Evolutionary conservation across 495 filamentous ascomycete species (phyloP).

Genomic region (Trypethelium eluteriae): DNA sequence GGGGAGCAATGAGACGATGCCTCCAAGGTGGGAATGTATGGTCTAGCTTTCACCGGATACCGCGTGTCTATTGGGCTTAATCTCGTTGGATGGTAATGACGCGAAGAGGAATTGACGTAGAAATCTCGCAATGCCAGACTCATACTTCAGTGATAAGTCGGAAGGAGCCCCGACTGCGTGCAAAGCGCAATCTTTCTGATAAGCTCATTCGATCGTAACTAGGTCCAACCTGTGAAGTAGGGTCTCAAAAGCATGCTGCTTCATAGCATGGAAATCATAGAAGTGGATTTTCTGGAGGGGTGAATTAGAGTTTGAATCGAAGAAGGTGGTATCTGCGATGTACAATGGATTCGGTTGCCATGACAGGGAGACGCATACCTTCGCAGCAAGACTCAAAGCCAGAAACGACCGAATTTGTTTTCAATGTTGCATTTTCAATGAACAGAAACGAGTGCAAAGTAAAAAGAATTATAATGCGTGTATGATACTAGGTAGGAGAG

Average conservation of each 20-base stretch:
- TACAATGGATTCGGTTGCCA: no score
- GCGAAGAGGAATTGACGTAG: background rate
- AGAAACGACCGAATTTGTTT: background rate
- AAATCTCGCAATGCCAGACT: background rate
- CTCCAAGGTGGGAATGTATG: background rate
- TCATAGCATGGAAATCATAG: background rate
- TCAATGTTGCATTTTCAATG: background rate
- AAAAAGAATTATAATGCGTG: background rate
- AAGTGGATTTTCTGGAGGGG: background rate
- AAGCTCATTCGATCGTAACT: background rate
- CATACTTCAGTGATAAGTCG: background rate
- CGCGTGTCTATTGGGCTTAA: background rate
- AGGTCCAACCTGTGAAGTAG: background rate
- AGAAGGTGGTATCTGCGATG: no score
- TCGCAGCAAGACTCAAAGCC: background rate
- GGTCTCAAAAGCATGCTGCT: background rate
- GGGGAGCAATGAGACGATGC: conserved; percentile 35
- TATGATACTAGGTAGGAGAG: background rate
- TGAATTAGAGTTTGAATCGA: no score
- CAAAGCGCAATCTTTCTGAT: background rate
- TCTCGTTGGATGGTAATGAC: background rate
- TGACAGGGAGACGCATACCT: background rate
- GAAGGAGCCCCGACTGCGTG: background rate
- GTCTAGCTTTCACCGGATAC: background rate
- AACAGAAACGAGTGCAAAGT: background rate